phyloP scores from a whole-genome alignment of 2,329 filamentous ascomycete species.

The Emergomyces orientalis region DNA sequence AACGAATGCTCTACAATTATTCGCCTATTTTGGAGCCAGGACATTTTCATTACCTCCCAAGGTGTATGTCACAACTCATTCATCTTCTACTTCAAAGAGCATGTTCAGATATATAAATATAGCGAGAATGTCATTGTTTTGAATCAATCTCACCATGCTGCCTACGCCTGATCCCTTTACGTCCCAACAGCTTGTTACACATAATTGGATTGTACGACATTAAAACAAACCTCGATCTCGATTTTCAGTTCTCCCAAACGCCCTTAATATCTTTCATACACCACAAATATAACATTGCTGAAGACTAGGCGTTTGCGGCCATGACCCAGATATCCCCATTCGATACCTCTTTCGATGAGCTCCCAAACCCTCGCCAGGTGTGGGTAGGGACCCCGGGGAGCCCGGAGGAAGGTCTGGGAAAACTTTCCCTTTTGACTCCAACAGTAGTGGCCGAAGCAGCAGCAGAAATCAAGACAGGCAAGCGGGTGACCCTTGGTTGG shows the following conservation, averaged over 20 bases:
- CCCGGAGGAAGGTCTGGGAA: constrained; percentile 45
- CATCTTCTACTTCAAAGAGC: background rate
- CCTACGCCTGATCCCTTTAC: background rate
- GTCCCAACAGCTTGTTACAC: background rate
- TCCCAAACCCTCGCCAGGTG: constrained; percentile 42
- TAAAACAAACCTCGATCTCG: background rate
- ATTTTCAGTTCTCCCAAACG: background rate
- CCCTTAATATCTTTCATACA: background rate
- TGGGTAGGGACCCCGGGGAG: constrained; percentile 41
- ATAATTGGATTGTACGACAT: constrained; percentile 2
- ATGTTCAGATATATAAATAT: background rate
- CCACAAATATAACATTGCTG: background rate
- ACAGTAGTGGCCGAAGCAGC: constrained; percentile 44
- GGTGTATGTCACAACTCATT: background rate
- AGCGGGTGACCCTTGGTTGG: constrained; percentile 47
- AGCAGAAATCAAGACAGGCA: constrained; percentile 44
- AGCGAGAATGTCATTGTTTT: background rate
- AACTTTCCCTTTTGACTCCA: constrained; percentile 44
- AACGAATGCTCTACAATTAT: background rate
- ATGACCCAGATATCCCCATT: constrained; percentile 16
- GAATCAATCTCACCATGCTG: background rate
- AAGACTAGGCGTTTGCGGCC: background rate
- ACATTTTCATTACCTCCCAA: background rate
- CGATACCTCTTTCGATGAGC: constrained; percentile 35
- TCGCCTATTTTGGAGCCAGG: background rate